These are phyloP conservation scores for Leccinellum albellum DNA, from an alignment of 768 basidiomycete genomes.

Conservation along the genomic window DNA sequence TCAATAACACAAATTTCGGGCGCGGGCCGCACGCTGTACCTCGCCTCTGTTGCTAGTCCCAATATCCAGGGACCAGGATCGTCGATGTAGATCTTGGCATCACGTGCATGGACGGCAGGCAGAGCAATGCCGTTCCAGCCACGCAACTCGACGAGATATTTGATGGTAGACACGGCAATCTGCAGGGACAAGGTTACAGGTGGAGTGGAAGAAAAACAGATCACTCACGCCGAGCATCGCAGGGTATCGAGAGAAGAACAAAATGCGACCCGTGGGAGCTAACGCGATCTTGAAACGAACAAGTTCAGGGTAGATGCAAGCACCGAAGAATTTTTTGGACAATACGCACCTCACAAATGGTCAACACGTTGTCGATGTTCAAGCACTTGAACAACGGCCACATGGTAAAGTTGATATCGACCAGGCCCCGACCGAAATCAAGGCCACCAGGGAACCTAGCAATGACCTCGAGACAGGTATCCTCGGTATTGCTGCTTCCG, in stretches of 20 bases:
- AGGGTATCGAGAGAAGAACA: slow-evolving; percentile 87
- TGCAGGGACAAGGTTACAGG: slow-evolving; percentile 21
- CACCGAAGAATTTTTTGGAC: not conserved
- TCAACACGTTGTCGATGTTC: slow-evolving; percentile 90
- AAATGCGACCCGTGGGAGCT: slow-evolving; percentile 78
- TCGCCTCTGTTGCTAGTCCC: slow-evolving; percentile 80
- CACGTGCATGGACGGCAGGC: slow-evolving; percentile 79
- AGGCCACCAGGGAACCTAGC: slow-evolving; percentile 91
- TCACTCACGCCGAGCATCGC: slow-evolving; percentile 79
- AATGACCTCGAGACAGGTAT: slow-evolving; percentile 70
- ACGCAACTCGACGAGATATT: slow-evolving; percentile 87
- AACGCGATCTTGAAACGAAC: slow-evolving; percentile 61
- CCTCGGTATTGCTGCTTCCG: slow-evolving; percentile 24
- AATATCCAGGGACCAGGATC: slow-evolving; percentile 98
- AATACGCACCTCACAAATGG: slow-evolving; percentile 73
- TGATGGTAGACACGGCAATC: slow-evolving; percentile 88
- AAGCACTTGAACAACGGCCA: slow-evolving; percentile 94
- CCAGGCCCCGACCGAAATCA: slow-evolving; percentile 86
- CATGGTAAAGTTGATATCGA: slow-evolving; percentile 94
- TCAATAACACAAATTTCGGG: slow-evolving; percentile 87
- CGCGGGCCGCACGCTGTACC: slow-evolving; percentile 69
- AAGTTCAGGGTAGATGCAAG: not conserved
- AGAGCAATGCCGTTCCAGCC: slow-evolving; percentile 91
- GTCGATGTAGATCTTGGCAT: slow-evolving; percentile 90
- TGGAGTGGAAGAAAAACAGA: not conserved